A percentile compares a stretch with the other conserved stretches of the same genome.
These are phyloP conservation scores for Paramecium caudatum DNA, from an alignment of 73 alveolate genomes.

Conservation along the genomic window DNA sequence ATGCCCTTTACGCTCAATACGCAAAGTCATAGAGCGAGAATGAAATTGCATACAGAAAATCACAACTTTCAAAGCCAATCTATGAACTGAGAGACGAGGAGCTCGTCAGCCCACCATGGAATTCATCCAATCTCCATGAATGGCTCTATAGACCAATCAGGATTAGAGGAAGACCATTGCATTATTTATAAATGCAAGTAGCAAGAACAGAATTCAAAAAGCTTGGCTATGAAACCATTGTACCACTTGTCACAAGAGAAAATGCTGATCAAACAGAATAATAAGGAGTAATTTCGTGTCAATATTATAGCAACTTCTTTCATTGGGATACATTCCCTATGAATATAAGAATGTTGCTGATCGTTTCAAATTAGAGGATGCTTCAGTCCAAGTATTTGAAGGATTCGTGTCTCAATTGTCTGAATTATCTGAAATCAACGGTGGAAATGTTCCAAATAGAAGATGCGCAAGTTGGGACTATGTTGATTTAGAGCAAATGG, in stretches of 20 bases:
- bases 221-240: constrained; percentile 67
- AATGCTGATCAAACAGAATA: constrained; percentile 67
- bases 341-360: constrained; percentile 46
- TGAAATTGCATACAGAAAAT: constrained; percentile 63
- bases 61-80: constrained; percentile 65
- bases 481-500: constrained; percentile 29
- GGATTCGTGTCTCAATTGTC: constrained; percentile 7
- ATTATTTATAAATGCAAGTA: constrained; percentile 64
- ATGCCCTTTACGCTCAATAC: constrained; percentile 7
- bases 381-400: constrained; percentile 3
- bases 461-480: not conserved
- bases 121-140: constrained; percentile 50
- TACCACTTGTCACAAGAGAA: constrained; percentile 74
- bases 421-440: not conserved
- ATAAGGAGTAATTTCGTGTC: constrained; percentile 58
- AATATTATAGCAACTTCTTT: constrained; percentile 21
- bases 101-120: constrained; percentile 69
- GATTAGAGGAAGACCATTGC: constrained; percentile 72
- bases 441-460: not conserved
- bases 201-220: constrained; percentile 64
- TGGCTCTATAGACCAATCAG: constrained; percentile 72
- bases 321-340: constrained; percentile 42
- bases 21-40: constrained; percentile 3
- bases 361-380: not conserved
- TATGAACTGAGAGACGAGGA: constrained; percentile 67